These are phyloP conservation scores for Diaporthe ilicicola DNA, from an alignment of 2,329 filamentous ascomycete species.

Conservation along the genomic window DNA sequence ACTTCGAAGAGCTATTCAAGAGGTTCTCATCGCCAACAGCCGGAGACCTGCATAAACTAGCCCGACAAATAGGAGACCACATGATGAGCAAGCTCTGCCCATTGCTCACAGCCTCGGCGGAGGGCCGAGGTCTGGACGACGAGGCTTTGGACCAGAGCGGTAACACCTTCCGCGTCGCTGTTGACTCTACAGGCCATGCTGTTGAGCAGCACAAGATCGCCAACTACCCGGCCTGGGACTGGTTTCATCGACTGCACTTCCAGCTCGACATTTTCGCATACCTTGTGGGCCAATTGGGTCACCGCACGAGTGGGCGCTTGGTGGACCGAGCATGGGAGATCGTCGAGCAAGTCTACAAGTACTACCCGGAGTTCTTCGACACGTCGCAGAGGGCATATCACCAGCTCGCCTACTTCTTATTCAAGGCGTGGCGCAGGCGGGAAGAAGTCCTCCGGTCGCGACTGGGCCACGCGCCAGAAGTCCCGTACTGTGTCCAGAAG, in stretches of 20 bases:
- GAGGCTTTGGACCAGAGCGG: conserved; percentile 60
- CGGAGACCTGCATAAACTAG: conserved; percentile 61
- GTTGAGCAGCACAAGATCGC: conserved; percentile 53
- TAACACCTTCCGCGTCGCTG: conserved; percentile 63
- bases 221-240: conserved; percentile 58
- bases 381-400: conserved; percentile 53
- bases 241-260: conserved; percentile 64
- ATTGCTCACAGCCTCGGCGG: conserved; percentile 55
- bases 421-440: conserved; percentile 63
- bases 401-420: conserved; percentile 55
- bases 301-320: conserved; percentile 56
- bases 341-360: conserved; percentile 56
- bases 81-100: conserved; percentile 59
- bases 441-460: conserved; percentile 48
- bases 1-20: conserved; percentile 55
- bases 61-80: conserved; percentile 55
- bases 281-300: conserved; percentile 62
- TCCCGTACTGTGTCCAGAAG: conserved; percentile 55
- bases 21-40: conserved; percentile 61
- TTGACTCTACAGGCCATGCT: conserved; percentile 58
- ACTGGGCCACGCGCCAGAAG: conserved; percentile 48
- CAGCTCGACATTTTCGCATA: conserved; percentile 65
- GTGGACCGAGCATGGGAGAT: conserved; percentile 63
- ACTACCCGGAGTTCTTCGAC: conserved; percentile 61
- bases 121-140: conserved; percentile 57